Base-by-base conservation (phyloP, 140 eudicot genomes). In the Ambrosia hybrid region DNA sequence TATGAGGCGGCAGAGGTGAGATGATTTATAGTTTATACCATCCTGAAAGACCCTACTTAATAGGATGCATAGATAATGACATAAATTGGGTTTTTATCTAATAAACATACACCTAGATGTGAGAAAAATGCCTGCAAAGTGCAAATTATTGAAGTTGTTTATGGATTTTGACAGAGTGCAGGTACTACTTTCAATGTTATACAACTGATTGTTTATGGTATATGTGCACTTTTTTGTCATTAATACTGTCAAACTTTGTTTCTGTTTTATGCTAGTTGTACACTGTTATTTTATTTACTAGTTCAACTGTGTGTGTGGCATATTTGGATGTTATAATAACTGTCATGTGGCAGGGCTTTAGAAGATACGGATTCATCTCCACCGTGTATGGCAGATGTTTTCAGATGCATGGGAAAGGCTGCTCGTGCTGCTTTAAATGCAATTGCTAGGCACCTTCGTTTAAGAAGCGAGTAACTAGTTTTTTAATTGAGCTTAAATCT, bases 321-420 rank as follows among this genome's bases (percentile, higher is more conserved):
- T 53, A 8, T 41, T 64, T 57, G 13, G 63, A 70, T 65, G 38
- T 52, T 68, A 33, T 58, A 68, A 57, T 72, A 51, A 62, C 46
- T 71, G 67, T 71, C 68, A 68, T 75, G 66, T 80, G 67, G 53
- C 85, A 93, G 98, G 85, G 88, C 97, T 73, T 75, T 90, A 75
- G 97, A 90, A 81, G 96, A 94, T 80, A 70, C 65, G 65, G 97
- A 94, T 79, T 86, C 91, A 51, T 84, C 91, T 63, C 97, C 97
- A 61, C 99, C 99, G 72, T 94, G 97, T 83, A 86, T 94, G 99
- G 76, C 96, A 73, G 97, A 94, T 64, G 86, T 81, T 67, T 94
- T 86, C 73, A 84, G 88, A 84, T 94, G 99, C 85, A 86, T 94
- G 96, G 99, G 99, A 60, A 90, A 84, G 88, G 93, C 86, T 11